A percentile compares a stretch with the other conserved stretches of the same genome.
Conservation (phyloP, 1,139 yeast genomes). For the Yamadazyma friedrichii region DNA sequence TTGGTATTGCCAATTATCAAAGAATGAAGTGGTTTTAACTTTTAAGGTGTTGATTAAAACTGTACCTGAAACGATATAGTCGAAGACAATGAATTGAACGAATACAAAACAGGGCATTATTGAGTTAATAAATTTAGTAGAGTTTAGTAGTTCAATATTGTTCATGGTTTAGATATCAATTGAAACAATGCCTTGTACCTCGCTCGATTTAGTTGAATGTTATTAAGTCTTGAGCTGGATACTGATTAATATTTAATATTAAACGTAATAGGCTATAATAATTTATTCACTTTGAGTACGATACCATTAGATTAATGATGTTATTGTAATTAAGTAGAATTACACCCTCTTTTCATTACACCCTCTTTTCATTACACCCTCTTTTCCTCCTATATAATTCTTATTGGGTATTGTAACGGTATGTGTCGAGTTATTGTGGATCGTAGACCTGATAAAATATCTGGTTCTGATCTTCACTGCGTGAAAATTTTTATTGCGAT, state of each 20-base stretch:
- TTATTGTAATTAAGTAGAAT: slow-evolving; percentile 70
- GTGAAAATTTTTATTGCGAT: slow-evolving; percentile 6
- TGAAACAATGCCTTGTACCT: slow-evolving; percentile 56
- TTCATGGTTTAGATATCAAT: too few relatives aligned
- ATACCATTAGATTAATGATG: slow-evolving; percentile 53
- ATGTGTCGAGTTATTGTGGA: too few relatives aligned
- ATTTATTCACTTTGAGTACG: slow-evolving; percentile 75
- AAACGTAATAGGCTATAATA: slow-evolving; percentile 57
- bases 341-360: slow-evolving; percentile 39
- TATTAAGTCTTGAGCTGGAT: slow-evolving; percentile 59
- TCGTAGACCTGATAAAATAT: too few relatives aligned
- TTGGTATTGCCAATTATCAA: slow-evolving; percentile 8
- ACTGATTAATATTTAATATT: slow-evolving; percentile 1
- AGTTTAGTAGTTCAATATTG: too few relatives aligned
- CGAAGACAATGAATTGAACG: not conserved
- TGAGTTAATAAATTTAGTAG: too few relatives aligned
- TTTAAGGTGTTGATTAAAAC: too few relatives aligned
- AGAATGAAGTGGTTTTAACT: too few relatives aligned
- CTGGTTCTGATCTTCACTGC: slow-evolving; percentile 1
- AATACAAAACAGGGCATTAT: too few relatives aligned
- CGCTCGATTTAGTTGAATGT: slow-evolving; percentile 46
- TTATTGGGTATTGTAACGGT: not conserved
- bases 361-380: slow-evolving; percentile 53
- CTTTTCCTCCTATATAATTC: not conserved
- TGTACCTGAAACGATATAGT: not conserved